Evolutionary conservation across 108 stramenopile genomes (phyloP).

Genomic region (Fragilaria crotonensis): DNA sequence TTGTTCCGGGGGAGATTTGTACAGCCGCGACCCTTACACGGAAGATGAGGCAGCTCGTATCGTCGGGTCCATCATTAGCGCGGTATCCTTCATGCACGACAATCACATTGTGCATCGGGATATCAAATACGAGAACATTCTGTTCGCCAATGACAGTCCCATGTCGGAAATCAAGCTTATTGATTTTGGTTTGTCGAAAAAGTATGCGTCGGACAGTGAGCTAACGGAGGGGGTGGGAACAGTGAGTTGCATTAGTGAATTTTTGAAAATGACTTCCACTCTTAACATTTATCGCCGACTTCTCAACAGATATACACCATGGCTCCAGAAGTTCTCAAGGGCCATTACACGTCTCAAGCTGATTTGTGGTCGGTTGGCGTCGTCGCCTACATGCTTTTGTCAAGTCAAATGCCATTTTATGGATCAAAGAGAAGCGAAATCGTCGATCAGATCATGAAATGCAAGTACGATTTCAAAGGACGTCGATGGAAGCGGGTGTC

Average conservation of each 20-base stretch:
- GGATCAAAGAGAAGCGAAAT: slow-evolving; percentile 46
- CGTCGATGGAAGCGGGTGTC: slow-evolving; percentile 52
- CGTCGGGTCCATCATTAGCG: slow-evolving; percentile 40
- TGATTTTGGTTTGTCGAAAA: slow-evolving; percentile 86
- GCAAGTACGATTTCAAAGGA: slow-evolving; percentile 42
- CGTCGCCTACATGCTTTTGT: slow-evolving; percentile 72
- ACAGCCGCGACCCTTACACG: slow-evolving; percentile 68
- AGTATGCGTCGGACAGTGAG: slow-evolving; percentile 18
- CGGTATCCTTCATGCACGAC: slow-evolving; percentile 78
- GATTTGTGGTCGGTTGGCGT: slow-evolving; percentile 84
- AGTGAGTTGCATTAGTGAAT: not conserved
- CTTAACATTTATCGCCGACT: not conserved
- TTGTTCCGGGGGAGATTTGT: slow-evolving; percentile 79
- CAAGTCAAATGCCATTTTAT: slow-evolving; percentile 64
- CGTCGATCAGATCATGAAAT: slow-evolving; percentile 52
- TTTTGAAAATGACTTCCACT: not conserved
- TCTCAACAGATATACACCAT: slow-evolving; percentile 52
- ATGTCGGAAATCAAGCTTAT: slow-evolving; percentile 68
- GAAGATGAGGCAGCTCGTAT: slow-evolving; percentile 60
- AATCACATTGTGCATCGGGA: slow-evolving; percentile 82
- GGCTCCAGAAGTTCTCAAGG: slow-evolving; percentile 77
- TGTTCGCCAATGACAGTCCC: slow-evolving; percentile 20
- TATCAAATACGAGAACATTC: slow-evolving; percentile 45
- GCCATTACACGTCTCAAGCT: slow-evolving; percentile 59
- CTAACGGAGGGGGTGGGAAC: slow-evolving; percentile 66